Percentiles rank a stretch among this genome's conserved stretches.
phyloP scores from a whole-genome alignment of 768 basidiomycete species.

The Roridomyces roridus region DNA sequence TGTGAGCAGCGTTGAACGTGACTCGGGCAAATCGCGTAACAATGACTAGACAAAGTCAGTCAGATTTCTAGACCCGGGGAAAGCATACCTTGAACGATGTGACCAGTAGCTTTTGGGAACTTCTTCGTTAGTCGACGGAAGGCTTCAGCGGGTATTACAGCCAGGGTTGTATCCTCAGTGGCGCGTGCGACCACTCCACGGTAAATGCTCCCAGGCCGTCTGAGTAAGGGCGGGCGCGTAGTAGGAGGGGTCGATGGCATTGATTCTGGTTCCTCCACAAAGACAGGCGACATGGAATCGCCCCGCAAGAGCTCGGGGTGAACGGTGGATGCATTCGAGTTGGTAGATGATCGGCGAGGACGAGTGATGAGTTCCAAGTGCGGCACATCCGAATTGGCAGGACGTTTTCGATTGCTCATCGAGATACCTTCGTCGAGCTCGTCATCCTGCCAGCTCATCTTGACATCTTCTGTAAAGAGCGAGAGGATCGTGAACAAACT shows the following conservation, averaged over 20 bases:
- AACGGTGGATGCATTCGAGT: slow-evolving; percentile 74
- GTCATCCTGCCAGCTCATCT: slow-evolving; percentile 90
- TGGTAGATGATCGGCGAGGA: slow-evolving; percentile 60
- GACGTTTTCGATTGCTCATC: slow-evolving; percentile 31
- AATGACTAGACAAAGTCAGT: slow-evolving; percentile 66
- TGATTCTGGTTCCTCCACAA: slow-evolving; percentile 22
- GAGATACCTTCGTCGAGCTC: slow-evolving; percentile 33
- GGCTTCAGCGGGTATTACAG: slow-evolving; percentile 98
- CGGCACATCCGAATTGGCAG: slow-evolving; percentile 71
- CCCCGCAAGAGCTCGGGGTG: slow-evolving; percentile 50
- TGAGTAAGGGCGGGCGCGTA: slow-evolving; percentile 27
- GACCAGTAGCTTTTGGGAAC: slow-evolving; percentile 95
- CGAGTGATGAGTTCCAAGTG: slow-evolving; percentile 56
- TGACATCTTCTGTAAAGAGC: slow-evolving; percentile 94
- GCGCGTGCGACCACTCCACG: slow-evolving; percentile 91
- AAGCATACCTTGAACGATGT: slow-evolving; percentile 86
- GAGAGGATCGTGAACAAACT: slow-evolving; percentile 96
- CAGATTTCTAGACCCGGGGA: not conserved
- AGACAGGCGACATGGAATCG: slow-evolving; percentile 35
- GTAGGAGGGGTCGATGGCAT: slow-evolving; percentile 18
- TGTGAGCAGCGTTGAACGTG: slow-evolving; percentile 97
- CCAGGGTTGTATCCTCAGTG: slow-evolving; percentile 91
- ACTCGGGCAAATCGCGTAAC: slow-evolving; percentile 95
- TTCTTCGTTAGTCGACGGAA: slow-evolving; percentile 94
- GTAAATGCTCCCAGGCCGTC: slow-evolving; percentile 47